Conservation (phyloP, 2,329 filamentous ascomycete genomes). For the Penicillium aurantiogriseum region DNA sequence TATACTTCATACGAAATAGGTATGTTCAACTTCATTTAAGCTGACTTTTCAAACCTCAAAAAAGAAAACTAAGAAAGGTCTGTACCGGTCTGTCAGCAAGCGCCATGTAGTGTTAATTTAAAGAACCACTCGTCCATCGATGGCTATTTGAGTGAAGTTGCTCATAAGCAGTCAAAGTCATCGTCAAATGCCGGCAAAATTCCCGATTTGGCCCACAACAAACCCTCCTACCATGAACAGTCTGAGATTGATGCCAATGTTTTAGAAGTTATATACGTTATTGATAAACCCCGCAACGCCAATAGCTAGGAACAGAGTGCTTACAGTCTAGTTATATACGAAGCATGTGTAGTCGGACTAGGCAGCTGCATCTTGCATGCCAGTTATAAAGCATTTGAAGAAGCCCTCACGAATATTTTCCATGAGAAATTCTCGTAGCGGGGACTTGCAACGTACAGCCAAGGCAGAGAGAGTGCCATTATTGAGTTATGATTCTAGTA, state of each 20-base stretch:
- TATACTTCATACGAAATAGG: not conserved
- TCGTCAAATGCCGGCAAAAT: not conserved
- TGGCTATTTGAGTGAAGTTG: not conserved
- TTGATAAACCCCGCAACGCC: slow-evolving; percentile 49
- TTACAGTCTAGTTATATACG: slow-evolving; percentile 65
- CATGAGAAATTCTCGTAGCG: slow-evolving; percentile 6
- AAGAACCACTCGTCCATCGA: not conserved
- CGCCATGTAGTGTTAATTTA: not conserved
- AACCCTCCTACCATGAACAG: slow-evolving; percentile 55
- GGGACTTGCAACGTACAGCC: not conserved
- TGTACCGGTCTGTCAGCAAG: not conserved
- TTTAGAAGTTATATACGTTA: slow-evolving; percentile 52
- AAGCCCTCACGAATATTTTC: slow-evolving; percentile 25
- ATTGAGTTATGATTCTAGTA: not conserved
- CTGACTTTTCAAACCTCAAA: too few relatives aligned
- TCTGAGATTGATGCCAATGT: slow-evolving; percentile 56
- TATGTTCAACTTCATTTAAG: too few relatives aligned
- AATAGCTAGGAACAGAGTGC: slow-evolving; percentile 61
- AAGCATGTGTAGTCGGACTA: slow-evolving; percentile 64
- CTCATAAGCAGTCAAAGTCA: not conserved
- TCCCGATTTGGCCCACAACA: not conserved
- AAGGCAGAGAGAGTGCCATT: not conserved
- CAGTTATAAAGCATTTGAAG: slow-evolving; percentile 37
- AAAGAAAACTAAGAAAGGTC: too few relatives aligned
- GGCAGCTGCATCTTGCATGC: slow-evolving; percentile 56